Percentiles rank a stretch among this genome's conserved stretches.
phyloP scores from a whole-genome alignment of 306 rosid genomes.

The Myrica gale region DNA sequence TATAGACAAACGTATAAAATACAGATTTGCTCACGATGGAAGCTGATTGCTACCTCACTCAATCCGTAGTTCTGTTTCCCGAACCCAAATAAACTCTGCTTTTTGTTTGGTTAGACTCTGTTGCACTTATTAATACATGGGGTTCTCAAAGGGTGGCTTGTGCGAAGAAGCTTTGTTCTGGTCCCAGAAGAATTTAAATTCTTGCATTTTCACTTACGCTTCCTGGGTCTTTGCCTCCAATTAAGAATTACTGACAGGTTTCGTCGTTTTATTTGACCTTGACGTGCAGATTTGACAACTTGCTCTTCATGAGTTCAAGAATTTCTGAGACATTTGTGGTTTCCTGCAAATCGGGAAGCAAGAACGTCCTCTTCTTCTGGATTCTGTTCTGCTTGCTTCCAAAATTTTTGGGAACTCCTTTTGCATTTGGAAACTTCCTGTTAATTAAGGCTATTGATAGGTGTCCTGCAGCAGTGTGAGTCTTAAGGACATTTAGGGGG shows the following conservation, averaged over 20 bases:
- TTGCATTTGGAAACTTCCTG: conserved; percentile 68
- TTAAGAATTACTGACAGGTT: neutral
- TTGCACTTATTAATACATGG: neutral
- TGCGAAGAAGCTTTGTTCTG: neutral
- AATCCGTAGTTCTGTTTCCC: neutral
- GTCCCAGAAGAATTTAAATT: neutral
- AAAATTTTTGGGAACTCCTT: conserved; percentile 78
- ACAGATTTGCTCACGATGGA: neutral
- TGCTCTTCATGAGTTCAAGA: conserved; percentile 97
- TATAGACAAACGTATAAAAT: neutral
- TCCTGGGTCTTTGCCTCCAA: neutral
- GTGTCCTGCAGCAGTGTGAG: conserved; percentile 61
- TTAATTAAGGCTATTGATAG: conserved; percentile 78
- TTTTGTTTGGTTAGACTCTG: neutral
- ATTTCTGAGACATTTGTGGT: conserved; percentile 69
- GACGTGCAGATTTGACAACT: conserved; percentile 56
- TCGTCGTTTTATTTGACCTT: conserved; percentile 4
- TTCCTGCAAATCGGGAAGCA: conserved; percentile 98
- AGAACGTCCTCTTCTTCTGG: conserved; percentile 70
- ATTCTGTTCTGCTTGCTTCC: conserved; percentile 79
- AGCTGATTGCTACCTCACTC: neutral
- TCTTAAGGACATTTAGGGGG: conserved; percentile 30
- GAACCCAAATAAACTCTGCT: neutral
- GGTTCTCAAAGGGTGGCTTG: neutral
- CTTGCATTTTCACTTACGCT: neutral